Conservation (phyloP, 2,329 filamentous ascomycete genomes). For the Fusarium siculi region DNA sequence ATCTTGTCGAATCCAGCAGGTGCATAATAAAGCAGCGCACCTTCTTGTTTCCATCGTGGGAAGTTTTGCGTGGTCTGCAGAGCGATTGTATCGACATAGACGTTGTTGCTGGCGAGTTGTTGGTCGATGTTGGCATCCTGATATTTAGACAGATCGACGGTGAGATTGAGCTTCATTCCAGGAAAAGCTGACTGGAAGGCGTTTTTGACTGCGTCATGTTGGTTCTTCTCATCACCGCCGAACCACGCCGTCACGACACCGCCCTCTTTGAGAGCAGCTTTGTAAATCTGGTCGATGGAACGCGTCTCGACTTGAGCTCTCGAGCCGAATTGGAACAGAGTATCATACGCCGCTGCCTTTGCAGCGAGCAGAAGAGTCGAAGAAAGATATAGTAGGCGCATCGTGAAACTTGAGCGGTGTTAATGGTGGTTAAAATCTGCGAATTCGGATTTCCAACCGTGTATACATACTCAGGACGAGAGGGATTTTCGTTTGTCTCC, state of each 20-base stretch:
- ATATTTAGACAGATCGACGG: neutral
- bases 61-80: neutral
- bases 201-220: neutral
- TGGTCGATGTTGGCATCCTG: neutral
- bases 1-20: neutral
- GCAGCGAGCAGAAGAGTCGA: fast-evolving
- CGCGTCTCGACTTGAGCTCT: neutral
- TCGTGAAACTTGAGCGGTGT: neutral
- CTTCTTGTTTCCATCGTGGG: neutral
- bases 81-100: neutral
- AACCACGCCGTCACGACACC: neutral
- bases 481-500: too few relatives aligned
- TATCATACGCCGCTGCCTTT: neutral
- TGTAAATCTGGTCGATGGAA: neutral
- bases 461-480: too few relatives aligned
- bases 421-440: too few relatives aligned
- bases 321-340: neutral
- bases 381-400: neutral
- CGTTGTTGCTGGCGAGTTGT: neutral
- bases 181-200: neutral
- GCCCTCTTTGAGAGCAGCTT: neutral
- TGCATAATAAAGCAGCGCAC: neutral
- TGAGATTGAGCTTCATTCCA: neutral
- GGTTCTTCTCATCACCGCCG: neutral
- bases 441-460: too few relatives aligned